Conservation (phyloP, 2,329 filamentous ascomycete species). For the Calonectria honghensis region DNA sequence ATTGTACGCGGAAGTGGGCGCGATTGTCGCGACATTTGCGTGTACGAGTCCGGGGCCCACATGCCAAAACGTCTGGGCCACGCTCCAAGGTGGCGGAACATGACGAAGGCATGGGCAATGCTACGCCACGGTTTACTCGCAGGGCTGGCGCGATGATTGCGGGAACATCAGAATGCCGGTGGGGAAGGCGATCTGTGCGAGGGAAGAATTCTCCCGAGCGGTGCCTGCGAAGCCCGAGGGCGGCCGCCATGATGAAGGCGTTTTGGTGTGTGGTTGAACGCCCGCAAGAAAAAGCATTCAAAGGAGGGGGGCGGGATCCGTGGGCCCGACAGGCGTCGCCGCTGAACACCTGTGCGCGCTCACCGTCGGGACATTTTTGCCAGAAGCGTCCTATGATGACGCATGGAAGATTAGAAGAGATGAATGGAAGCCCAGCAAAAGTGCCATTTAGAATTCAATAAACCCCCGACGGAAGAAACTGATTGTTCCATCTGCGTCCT, state of each 20-base stretch:
- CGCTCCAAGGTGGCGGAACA: neutral
- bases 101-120: neutral
- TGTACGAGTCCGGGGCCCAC: constrained; percentile 1
- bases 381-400: neutral
- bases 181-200: constrained; percentile 21
- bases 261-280: neutral
- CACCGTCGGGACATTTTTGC: neutral
- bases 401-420: constrained; percentile 5
- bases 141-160: constrained; percentile 9
- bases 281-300: neutral
- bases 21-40: neutral
- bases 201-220: constrained; percentile 3
- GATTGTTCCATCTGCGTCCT: constrained; percentile 11
- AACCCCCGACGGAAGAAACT: constrained; percentile 21
- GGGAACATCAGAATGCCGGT: constrained; percentile 9
- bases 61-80: neutral
- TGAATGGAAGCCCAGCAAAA: constrained; percentile 12
- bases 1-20: constrained; percentile 10
- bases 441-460: constrained; percentile 5
- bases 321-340: neutral
- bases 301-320: neutral
- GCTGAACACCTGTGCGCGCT: neutral
- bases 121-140: neutral
- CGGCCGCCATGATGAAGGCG: too few relatives aligned
- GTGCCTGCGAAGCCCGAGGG: neutral